Conservation (phyloP, 805 yeast genomes). For the Starmerella vaccinii region DNA sequence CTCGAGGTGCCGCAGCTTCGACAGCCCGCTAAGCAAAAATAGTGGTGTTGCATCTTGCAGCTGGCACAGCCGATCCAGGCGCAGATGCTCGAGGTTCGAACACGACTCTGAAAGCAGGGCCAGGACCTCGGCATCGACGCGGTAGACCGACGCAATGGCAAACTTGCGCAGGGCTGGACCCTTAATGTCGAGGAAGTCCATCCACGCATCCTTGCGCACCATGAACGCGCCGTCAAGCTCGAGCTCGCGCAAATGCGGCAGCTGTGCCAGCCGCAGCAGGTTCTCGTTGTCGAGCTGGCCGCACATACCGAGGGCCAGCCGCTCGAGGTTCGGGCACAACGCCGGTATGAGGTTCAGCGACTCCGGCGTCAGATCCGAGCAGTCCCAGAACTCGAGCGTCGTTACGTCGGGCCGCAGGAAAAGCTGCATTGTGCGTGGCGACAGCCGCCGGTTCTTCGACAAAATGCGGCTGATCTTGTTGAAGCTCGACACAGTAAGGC, state of each 20-base stretch:
- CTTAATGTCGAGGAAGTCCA: conserved; percentile 50
- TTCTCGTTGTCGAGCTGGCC: conserved; percentile 80
- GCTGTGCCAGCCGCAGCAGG: conserved; percentile 49
- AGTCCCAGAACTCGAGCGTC: conserved; percentile 76
- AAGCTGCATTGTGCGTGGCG: conserved; percentile 58
- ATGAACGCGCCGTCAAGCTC: conserved; percentile 85
- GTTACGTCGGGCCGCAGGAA: conserved; percentile 55
- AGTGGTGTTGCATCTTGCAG: conserved; percentile 47
- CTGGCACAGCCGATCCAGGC: conserved; percentile 64
- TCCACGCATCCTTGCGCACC: conserved; percentile 70
- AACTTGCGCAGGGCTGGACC: conserved; percentile 49
- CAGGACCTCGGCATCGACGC: conserved; percentile 61
- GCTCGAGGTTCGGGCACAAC: conserved; percentile 61
- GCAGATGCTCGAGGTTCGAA: conserved; percentile 43
- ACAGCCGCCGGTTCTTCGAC: conserved; percentile 70
- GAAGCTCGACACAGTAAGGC: conserved; percentile 65
- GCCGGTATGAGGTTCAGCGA: conserved; percentile 63
- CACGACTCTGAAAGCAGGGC: conserved; percentile 52
- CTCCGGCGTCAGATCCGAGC: conserved; percentile 63
- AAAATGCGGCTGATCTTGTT: conserved; percentile 64
- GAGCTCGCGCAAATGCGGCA: conserved; percentile 44
- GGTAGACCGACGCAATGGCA: conserved; percentile 68
- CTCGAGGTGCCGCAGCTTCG: conserved; percentile 47
- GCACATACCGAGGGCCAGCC: conserved; percentile 74
- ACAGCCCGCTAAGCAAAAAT: conserved; percentile 50